phyloP scores from a whole-genome alignment of 108 stramenopile species.

The Cylindrotheca fusiformis region DNA sequence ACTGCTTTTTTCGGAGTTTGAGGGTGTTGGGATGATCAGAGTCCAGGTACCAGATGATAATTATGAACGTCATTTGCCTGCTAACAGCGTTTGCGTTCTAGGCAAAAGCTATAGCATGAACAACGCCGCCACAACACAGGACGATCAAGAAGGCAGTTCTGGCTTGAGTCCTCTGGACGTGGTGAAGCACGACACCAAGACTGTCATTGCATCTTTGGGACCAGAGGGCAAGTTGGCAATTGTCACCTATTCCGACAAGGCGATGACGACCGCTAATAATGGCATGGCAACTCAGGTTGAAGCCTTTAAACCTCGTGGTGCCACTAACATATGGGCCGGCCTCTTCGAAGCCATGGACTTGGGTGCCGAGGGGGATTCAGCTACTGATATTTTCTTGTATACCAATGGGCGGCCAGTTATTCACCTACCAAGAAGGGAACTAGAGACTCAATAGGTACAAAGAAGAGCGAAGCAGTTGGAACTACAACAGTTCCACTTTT shows the following conservation, averaged over 20 bases:
- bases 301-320: conserved; percentile 5
- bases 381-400: not conserved
- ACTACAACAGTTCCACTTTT: conserved; percentile 28
- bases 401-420: conserved; percentile 33
- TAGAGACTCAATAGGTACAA: conserved; percentile 31
- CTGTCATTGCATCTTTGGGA: conserved; percentile 27
- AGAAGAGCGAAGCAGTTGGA: not conserved
- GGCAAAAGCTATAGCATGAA: conserved; percentile 30
- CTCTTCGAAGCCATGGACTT: conserved; percentile 28
- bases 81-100: conserved; percentile 13
- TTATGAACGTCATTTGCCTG: not conserved
- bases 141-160: not conserved
- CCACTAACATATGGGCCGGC: conserved; percentile 40
- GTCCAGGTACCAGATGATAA: conserved; percentile 6
- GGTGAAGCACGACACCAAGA: conserved; percentile 36
- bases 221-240: conserved; percentile 20
- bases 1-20: not conserved
- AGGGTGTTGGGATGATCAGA: not conserved
- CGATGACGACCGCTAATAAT: conserved; percentile 13
- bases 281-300: conserved; percentile 8
- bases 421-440: conserved; percentile 35
- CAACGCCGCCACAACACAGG: conserved; percentile 13
- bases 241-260: conserved; percentile 21
- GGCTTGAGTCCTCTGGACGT: conserved; percentile 26
- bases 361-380: not conserved